These are phyloP conservation scores for Mycosarcoma maydis DNA, from an alignment of 1,284 basidiomycete species.

Conservation along the genomic window DNA sequence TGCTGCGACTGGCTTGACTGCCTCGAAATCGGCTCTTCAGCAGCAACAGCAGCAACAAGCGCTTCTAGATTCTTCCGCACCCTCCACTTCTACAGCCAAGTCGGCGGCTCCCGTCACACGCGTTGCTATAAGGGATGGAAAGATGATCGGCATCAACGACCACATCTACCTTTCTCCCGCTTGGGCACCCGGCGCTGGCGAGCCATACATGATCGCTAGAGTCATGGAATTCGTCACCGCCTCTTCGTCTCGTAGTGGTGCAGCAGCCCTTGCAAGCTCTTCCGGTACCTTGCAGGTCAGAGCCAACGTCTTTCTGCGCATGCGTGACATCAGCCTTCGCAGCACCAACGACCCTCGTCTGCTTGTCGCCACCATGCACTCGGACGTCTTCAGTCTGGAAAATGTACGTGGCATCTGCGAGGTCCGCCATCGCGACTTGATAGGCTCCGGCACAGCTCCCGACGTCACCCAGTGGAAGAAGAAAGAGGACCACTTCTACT, in stretches of 20 bases:
- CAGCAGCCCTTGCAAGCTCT: conserved; percentile 73
- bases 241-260: conserved; percentile 75
- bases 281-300: conserved; percentile 72
- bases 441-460: conserved; percentile 71
- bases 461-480: conserved; percentile 95
- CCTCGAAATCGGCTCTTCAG: conserved; percentile 36
- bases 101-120: conserved; percentile 47
- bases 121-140: conserved; percentile 52
- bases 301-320: conserved; percentile 91
- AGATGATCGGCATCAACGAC: conserved; percentile 70
- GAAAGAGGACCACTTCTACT: conserved; percentile 93
- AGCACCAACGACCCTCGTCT: conserved; percentile 86
- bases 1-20: conserved; percentile 45
- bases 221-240: conserved; percentile 94
- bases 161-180: conserved; percentile 93
- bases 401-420: conserved; percentile 90
- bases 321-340: conserved; percentile 84
- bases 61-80: conserved; percentile 30
- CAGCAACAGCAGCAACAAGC: conserved; percentile 50
- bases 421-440: conserved; percentile 92
- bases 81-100: conserved; percentile 32
- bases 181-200: conserved; percentile 88
- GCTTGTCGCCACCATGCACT: conserved; percentile 91
- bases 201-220: conserved; percentile 85
- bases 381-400: conserved; percentile 89